phyloP scores from a whole-genome alignment of 306 rosid species.

The Corylus avellana region DNA sequence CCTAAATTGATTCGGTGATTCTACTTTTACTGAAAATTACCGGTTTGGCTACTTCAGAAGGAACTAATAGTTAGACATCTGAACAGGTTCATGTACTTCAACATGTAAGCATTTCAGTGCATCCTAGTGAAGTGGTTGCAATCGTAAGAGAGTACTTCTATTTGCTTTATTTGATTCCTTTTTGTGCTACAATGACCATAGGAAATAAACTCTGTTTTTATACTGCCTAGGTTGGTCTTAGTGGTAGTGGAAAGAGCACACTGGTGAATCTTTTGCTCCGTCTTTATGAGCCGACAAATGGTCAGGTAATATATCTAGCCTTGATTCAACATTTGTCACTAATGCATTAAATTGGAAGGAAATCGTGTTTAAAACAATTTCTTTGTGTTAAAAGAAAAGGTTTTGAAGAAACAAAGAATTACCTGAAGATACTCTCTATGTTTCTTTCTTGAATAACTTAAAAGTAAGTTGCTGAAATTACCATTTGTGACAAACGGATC shows the following conservation, averaged over 20 bases:
- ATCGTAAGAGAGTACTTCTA: conserved; percentile 61
- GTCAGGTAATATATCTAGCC: conserved; percentile 65
- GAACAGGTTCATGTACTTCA: conserved; percentile 79
- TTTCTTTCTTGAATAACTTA: conserved; percentile 5
- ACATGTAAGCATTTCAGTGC: conserved; percentile 62
- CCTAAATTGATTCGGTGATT: conserved; percentile 20
- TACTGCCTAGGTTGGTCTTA: conserved; percentile 80
- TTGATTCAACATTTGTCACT: not conserved
- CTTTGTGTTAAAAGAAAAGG: conserved; percentile 8
- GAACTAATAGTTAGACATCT: conserved; percentile 30
- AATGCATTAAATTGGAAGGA: not conserved
- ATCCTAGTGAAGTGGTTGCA: conserved; percentile 89
- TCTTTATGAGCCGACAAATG: conserved; percentile 88
- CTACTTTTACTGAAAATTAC: conserved; percentile 18
- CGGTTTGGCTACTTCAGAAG: conserved; percentile 28
- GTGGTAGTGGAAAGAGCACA: conserved; percentile 99
- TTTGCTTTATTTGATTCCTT: conserved; percentile 27
- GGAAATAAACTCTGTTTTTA: conserved; percentile 26
- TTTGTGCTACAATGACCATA: conserved; percentile 22
- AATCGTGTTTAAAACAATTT: conserved; percentile 8
- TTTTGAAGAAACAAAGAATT: not conserved
- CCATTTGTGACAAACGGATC: not conserved
- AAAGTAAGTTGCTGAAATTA: conserved; percentile 5
- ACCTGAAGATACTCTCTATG: conserved; percentile 4
- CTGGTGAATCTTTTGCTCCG: conserved; percentile 93